Conservation (phyloP, 257 asterid species). For the Dorcoceras hygrometricum region DNA sequence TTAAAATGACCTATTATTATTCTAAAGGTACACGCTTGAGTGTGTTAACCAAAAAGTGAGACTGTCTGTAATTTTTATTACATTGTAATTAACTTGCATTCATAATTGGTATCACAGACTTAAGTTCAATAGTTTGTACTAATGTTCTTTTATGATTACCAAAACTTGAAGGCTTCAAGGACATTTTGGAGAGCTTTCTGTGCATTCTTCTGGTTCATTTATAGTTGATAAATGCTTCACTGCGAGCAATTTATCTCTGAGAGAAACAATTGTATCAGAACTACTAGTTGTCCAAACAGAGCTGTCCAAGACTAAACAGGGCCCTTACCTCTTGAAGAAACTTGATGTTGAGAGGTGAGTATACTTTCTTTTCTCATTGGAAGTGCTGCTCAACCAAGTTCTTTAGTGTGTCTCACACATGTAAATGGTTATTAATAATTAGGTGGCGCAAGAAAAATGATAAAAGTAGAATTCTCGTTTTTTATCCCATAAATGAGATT, state of each 20-base stretch:
- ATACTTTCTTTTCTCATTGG: constrained; percentile 6
- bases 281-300: constrained; percentile 61
- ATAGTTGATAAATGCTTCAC: constrained; percentile 81
- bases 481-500: background rate
- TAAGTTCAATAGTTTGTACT: constrained; percentile 6
- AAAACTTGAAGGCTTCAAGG: constrained; percentile 63
- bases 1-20: background rate
- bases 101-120: background rate
- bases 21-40: background rate
- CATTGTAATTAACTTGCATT: background rate
- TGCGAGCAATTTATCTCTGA: constrained; percentile 57
- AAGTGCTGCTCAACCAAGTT: background rate
- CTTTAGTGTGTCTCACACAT: no score
- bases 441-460: background rate
- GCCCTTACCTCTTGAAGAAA: constrained; percentile 85
- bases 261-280: constrained; percentile 83
- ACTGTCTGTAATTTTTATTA: background rate
- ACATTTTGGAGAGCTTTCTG: constrained; percentile 88
- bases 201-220: constrained; percentile 75
- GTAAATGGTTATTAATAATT: background rate
- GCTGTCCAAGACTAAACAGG: constrained; percentile 80
- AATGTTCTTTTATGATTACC: constrained; percentile 22
- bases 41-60: background rate
- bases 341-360: constrained; percentile 91
- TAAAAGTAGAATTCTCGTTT: background rate